A percentile compares a stretch with the other conserved stretches of the same genome.
These are phyloP conservation scores for Cladosporium cucumerinum DNA, from an alignment of 2,329 filamentous ascomycete species.

Conservation along the genomic window DNA sequence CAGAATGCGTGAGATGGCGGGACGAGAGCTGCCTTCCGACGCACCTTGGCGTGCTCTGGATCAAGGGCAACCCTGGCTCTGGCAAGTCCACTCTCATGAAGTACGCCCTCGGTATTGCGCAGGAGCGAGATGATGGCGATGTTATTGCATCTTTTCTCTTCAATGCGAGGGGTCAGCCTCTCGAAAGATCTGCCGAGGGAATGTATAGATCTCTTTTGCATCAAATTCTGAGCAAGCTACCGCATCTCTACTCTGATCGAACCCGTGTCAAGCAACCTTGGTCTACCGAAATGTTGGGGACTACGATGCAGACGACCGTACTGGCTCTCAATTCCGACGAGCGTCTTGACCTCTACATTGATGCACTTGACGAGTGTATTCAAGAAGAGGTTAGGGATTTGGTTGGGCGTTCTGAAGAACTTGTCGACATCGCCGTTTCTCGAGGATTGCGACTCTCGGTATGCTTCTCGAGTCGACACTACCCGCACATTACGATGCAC, in stretches of 20 bases:
- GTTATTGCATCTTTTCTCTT: background rate
- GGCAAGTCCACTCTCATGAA: conserved; percentile 10
- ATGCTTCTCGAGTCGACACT: conserved; percentile 10
- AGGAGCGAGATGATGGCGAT: no score
- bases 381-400: background rate
- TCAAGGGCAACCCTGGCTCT: conserved; percentile 10
- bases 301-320: background rate
- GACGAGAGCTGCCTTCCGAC: background rate
- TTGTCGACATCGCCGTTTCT: background rate
- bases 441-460: background rate
- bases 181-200: background rate
- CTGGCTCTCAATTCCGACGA: background rate
- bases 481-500: background rate
- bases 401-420: background rate
- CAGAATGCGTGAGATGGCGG: background rate
- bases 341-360: background rate
- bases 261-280: conserved; percentile 14
- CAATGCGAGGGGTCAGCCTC: background rate
- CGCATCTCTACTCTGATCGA: background rate
- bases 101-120: background rate
- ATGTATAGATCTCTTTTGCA: conserved; percentile 10
- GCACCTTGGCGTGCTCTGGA: conserved; percentile 8
- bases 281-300: background rate
- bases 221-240: background rate
- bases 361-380: conserved; percentile 12